Conservation (phyloP, 148 eudicot genomes). For the Silene uniflora region DNA sequence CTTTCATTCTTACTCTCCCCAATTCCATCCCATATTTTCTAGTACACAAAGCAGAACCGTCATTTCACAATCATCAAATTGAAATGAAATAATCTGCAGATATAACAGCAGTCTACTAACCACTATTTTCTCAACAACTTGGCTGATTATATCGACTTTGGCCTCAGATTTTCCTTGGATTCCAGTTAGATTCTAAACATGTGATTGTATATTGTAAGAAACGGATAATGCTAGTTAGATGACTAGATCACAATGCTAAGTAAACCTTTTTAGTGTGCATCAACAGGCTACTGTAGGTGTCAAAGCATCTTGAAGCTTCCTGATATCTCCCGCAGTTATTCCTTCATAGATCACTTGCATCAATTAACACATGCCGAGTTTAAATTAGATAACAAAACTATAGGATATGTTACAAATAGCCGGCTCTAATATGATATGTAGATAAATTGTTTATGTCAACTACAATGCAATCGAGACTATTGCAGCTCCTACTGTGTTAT, state of each 20-base stretch:
- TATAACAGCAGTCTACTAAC: too few relatives aligned
- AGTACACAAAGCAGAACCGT: constrained; percentile 9
- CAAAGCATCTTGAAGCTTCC: constrained; percentile 89
- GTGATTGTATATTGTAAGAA: background rate
- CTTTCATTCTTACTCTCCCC: constrained; percentile 69
- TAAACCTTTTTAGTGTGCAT: constrained; percentile 95
- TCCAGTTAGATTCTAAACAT: constrained; percentile 70
- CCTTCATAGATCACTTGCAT: constrained; percentile 73
- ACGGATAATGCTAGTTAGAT: background rate
- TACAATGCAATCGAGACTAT: background rate
- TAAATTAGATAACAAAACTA: background rate
- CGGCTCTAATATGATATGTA: background rate
- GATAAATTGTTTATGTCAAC: background rate
- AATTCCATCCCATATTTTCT: constrained; percentile 90
- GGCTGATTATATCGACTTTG: too few relatives aligned
- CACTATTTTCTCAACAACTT: too few relatives aligned
- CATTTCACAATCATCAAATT: background rate
- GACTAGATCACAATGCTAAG: background rate
- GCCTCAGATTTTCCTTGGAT: constrained; percentile 57
- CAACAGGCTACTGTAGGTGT: constrained; percentile 88
- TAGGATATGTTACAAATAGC: too few relatives aligned
- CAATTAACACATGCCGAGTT: background rate
- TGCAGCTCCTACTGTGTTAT: too few relatives aligned
- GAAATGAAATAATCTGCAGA: background rate
- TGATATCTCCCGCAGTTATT: constrained; percentile 90